Conservation (phyloP, 257 asterid genomes). For the Ilex aquifolium region DNA sequence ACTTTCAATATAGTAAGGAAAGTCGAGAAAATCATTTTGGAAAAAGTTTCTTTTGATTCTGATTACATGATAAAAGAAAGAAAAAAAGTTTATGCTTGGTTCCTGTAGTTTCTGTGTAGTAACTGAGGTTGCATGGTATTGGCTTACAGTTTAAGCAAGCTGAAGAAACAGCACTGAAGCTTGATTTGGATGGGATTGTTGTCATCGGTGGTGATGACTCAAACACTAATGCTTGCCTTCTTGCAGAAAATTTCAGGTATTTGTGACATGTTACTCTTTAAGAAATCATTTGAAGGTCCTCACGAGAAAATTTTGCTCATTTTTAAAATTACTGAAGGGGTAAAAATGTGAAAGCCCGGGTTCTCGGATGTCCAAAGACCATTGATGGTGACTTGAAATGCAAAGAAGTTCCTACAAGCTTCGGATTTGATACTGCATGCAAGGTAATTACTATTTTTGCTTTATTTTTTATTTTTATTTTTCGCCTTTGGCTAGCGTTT, state of each 20-base stretch:
- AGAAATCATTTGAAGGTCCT: not conserved
- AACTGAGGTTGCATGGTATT: not conserved
- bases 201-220: conserved; percentile 1
- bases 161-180: not conserved
- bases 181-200: conserved; percentile 4
- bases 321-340: not conserved
- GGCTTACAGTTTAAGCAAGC: conserved; percentile 1
- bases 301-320: not conserved
- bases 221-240: conserved; percentile 1
- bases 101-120: not conserved
- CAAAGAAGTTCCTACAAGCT: not conserved
- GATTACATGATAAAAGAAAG: too few relatives aligned
- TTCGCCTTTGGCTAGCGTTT: not conserved
- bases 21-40: too few relatives aligned
- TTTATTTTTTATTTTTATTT: too few relatives aligned
- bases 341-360: not conserved
- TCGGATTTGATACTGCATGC: conserved; percentile 3
- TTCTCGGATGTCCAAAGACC: conserved; percentile 1
- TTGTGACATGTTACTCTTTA: too few relatives aligned
- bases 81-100: not conserved
- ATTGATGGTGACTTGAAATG: conserved; percentile 5
- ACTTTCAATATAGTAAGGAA: too few relatives aligned
- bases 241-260: conserved; percentile 4
- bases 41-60: too few relatives aligned
- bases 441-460: not conserved